Conservation (phyloP, 2,329 filamentous ascomycete species). For the Arthrobotrys musiformis region DNA sequence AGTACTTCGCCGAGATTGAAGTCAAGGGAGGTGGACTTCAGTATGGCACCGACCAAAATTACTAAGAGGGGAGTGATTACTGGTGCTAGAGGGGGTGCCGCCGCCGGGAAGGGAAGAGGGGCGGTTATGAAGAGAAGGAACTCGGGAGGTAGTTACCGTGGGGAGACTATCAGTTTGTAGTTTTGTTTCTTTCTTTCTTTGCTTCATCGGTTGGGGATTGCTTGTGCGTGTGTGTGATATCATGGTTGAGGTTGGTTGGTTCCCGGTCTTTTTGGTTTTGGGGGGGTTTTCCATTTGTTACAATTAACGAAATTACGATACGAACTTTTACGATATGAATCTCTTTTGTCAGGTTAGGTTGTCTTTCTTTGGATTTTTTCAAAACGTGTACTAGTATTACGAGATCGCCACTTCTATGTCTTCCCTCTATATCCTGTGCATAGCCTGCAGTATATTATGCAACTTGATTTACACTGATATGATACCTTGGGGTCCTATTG, state of each 20-base stretch:
- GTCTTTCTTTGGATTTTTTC: not conserved
- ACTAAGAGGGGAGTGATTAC: constrained; percentile 50
- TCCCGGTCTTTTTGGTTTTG: not conserved
- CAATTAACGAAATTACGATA: not conserved
- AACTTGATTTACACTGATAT: not conserved
- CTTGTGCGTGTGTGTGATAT: constrained; percentile 7
- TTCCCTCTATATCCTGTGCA: constrained; percentile 8
- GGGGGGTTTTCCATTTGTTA: not conserved
- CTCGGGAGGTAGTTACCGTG: constrained; percentile 40
- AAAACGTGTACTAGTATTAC: constrained; percentile 14
- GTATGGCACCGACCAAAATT: constrained; percentile 46
- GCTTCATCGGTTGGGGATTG: not conserved
- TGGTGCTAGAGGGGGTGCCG: constrained; percentile 18
- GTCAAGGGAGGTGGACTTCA: constrained; percentile 42
- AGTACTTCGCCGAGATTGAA: constrained; percentile 45
- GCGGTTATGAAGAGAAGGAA: constrained; percentile 46
- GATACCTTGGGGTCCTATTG: not conserved
- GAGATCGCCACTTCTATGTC: constrained; percentile 10
- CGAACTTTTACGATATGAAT: constrained; percentile 16
- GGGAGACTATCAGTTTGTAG: constrained; percentile 52
- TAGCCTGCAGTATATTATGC: constrained; percentile 9
- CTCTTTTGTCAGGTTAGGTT: constrained; percentile 9
- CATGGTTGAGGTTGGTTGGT: not conserved
- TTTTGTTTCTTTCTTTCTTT: not conserved
- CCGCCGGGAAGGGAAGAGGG: constrained; percentile 25